Base-by-base conservation (phyloP, 305 asterid species). In the Euphrasia arctica region DNA sequence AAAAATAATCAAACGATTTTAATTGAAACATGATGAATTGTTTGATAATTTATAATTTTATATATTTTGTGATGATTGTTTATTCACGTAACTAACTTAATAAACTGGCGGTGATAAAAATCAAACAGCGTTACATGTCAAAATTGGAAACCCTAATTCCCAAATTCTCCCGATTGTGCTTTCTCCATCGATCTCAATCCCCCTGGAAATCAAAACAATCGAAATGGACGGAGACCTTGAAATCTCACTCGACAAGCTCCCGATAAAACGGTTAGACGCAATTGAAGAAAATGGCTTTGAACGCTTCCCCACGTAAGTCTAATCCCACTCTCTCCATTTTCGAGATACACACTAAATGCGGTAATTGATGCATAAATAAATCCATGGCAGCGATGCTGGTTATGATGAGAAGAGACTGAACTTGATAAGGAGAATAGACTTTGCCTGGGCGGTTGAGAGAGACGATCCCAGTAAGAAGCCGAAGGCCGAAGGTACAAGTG, bases 391-490 rank as follows among this genome's bases (percentile, higher is more conserved):
- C 13, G 96, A 87, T 76, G 80, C 82, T 63, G 94, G 83, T 8
- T 83, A 87, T 70, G 96, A 92, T 63, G 98, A 90, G 76, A 90
- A 75, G 74, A 80, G 84, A 43, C 82, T 87, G 69, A 78, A 76
- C 71, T 79, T 86, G 77, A 83, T 90, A 70, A 77, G 98, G 81
- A 84, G 85, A 74, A 86, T 92, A 54, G 97, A 92, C 76, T 92
- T 92, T 71, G 96, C 87, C 0, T 92, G 93, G 93, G 98, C 94
- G 8, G 86, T 92, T 62, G 96, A 90, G 82, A 90, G 91, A 76
- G 98, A 86, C 69, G 97, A 90, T 71, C 91, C 95, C 14, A 79
- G 79, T 72, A 92, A 86, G 86, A 90, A 87, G 85, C 88, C 72
- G 70, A 90, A 87, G 81, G 72, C 70, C 60, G 85, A 76, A 62